These are phyloP conservation scores for Wallacemonas sp. DNA, from an alignment of 208 protist genomes.

Conservation along the genomic window DNA sequence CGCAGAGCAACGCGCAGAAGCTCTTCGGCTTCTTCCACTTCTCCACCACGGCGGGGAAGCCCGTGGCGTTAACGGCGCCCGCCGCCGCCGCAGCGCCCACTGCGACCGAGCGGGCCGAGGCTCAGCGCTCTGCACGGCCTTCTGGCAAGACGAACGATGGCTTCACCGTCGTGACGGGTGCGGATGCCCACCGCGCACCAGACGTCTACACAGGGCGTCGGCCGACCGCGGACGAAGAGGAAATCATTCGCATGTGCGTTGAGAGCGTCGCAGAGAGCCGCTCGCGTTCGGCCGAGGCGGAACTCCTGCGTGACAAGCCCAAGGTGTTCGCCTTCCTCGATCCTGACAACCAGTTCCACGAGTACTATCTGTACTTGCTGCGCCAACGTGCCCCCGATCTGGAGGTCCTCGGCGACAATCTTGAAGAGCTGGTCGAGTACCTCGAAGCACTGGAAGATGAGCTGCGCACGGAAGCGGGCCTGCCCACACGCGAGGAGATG, in stretches of 20 bases:
- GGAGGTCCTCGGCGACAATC: conserved; percentile 82
- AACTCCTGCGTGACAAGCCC: conserved; percentile 71
- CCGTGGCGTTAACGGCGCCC: conserved; percentile 13
- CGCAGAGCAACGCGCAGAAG: not conserved
- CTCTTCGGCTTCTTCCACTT: conserved; percentile 47
- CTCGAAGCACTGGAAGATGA: conserved; percentile 70
- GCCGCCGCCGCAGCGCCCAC: conserved; percentile 2
- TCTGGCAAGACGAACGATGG: not conserved
- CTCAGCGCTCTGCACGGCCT: not conserved
- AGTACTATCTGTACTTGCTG: conserved; percentile 87
- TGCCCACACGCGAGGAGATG: conserved; percentile 20
- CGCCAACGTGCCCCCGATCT: conserved; percentile 71
- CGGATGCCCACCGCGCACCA: conserved; percentile 18
- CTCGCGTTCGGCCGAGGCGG: conserved; percentile 69
- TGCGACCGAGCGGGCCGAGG: conserved; percentile 7
- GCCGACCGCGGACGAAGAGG: conserved; percentile 62
- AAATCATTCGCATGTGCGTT: conserved; percentile 64
- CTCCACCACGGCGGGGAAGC: conserved; percentile 14
- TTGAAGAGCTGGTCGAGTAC: conserved; percentile 79
- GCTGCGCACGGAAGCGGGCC: conserved; percentile 58
- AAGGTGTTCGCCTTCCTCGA: conserved; percentile 83
- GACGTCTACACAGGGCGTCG: conserved; percentile 66
- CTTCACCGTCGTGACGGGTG: conserved; percentile 9
- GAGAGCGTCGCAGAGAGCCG: conserved; percentile 56
- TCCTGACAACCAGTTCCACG: conserved; percentile 84